A percentile compares a stretch with the other conserved stretches of the same genome.
These are phyloP conservation scores for Malus orientalis DNA, from an alignment of 306 rosid species.

Conservation along the genomic window DNA sequence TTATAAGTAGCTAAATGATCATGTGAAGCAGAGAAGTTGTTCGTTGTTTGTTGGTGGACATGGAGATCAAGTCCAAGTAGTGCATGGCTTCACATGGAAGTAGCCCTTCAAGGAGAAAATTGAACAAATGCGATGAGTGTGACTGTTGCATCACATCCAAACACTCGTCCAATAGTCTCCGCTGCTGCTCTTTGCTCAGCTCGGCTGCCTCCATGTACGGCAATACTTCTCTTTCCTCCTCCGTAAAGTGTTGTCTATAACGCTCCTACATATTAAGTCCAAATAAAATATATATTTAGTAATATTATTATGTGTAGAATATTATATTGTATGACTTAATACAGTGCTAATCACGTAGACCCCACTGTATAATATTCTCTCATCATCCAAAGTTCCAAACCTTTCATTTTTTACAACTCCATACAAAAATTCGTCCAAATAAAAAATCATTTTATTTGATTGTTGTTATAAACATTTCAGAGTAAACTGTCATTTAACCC, in stretches of 20 bases:
- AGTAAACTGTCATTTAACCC: too few species aligned
- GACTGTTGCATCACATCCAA: slow-evolving; percentile 74
- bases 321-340: too few species aligned
- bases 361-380: too few species aligned
- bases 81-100: slow-evolving; percentile 65
- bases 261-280: slow-evolving; percentile 30
- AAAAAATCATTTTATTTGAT: too few species aligned
- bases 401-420: too few species aligned
- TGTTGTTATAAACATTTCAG: too few species aligned
- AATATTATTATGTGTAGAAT: too few species aligned
- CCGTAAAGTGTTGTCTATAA: slow-evolving; percentile 60
- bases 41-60: slow-evolving; percentile 36
- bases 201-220: slow-evolving; percentile 82
- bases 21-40: slow-evolving; percentile 37
- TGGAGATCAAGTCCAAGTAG: slow-evolving; percentile 61
- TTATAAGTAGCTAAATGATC: background rate
- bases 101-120: slow-evolving; percentile 69
- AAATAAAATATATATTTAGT: background rate
- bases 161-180: slow-evolving; percentile 46
- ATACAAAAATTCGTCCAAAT: too few species aligned
- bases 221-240: slow-evolving; percentile 63
- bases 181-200: slow-evolving; percentile 51
- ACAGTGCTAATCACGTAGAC: too few species aligned
- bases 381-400: too few species aligned
- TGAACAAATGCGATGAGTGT: slow-evolving; percentile 49